Base-by-base conservation (phyloP, 176 grass and related monocot genomes). In the Paspalum vaginatum region DNA sequence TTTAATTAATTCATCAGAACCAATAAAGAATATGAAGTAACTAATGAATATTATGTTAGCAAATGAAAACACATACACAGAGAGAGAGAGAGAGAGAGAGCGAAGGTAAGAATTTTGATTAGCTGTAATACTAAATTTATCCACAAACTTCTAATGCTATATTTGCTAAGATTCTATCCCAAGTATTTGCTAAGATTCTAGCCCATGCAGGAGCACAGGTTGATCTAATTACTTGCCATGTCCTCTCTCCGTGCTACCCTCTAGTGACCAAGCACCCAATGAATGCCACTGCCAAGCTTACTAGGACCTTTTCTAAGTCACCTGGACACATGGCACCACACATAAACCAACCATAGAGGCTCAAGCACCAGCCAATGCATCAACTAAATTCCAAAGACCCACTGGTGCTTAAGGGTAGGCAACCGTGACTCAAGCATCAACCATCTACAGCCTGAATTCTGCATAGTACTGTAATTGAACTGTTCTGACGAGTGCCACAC, bases 361-460 rank as follows among this genome's bases (percentile, higher is more conserved):
- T 79, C 50, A 68, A 45, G 50, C 20, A 50, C 12, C 22, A 45
- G 37, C 48, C 38, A 13, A 40, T 75, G 39, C 38, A 27, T 46
- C 81, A 75, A 83, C 26, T 9, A 66, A 25, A 9, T 46, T n/a
- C 9, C n/a, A 69, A 18, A 52, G 40, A 44, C 6, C 62, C 15
- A 18, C 49, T 26, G 5, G 49, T 43, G 26, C 25, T 9, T 68
- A 68, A 68, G 21, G 13, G 38, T n/a, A 43, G 62, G 8, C 37
- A 17, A 40, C 14, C 38, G 68, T 56, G 68, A 26, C 51, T 20
- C 21, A 80, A 80, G 9, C 39, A 68, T n/a, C 38, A 79, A 54
- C 22, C 21, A 51, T 47, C 74, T 69, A 25, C 21, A 74, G 16
- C 1, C 17, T 7, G 32, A 54, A 73, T 11, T 60, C 46, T 27